Evolutionary conservation across 805 yeast genomes (phyloP).

Genomic region (Yarrowia sp.): DNA sequence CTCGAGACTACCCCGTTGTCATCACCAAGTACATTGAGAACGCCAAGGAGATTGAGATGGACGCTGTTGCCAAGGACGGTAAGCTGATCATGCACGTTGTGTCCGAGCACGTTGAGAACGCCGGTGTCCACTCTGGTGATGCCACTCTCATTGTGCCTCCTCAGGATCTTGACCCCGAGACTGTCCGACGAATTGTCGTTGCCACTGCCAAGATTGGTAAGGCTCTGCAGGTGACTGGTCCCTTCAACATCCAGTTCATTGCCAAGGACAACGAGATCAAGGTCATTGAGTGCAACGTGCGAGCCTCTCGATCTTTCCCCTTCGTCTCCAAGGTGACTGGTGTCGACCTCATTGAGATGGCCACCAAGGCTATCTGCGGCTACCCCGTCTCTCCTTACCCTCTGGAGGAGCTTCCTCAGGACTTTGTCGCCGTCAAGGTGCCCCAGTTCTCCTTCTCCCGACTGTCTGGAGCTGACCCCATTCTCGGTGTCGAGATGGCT

Average conservation of each 20-base stretch:
- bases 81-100: conserved; percentile 95
- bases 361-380: conserved; percentile 94
- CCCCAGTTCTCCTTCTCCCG: conserved; percentile 98
- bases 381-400: conserved; percentile 90
- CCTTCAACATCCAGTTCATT: conserved; percentile 95
- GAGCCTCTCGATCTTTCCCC: conserved; percentile 99
- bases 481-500: conserved; percentile 98
- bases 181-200: conserved; percentile 87
- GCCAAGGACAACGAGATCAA: conserved; percentile 95
- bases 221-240: conserved; percentile 96
- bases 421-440: conserved; percentile 94
- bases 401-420: conserved; percentile 83
- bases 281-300: conserved; percentile 97
- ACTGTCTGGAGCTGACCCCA: conserved; percentile 97
- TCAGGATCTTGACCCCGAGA: conserved; percentile 90
- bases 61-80: conserved; percentile 96
- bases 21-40: conserved; percentile 95
- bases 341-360: conserved; percentile 94
- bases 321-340: conserved; percentile 97
- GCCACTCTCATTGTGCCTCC: conserved; percentile 98
- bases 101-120: conserved; percentile 98
- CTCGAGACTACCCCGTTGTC: conserved; percentile 97
- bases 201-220: conserved; percentile 96
- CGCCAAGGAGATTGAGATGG: conserved; percentile 98
- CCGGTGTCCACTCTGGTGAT: conserved; percentile 99